A percentile compares a stretch with the other conserved stretches of the same genome.
These are phyloP conservation scores for Aspergillus sojae DNA, from an alignment of 2,329 filamentous ascomycete species.

Conservation along the genomic window DNA sequence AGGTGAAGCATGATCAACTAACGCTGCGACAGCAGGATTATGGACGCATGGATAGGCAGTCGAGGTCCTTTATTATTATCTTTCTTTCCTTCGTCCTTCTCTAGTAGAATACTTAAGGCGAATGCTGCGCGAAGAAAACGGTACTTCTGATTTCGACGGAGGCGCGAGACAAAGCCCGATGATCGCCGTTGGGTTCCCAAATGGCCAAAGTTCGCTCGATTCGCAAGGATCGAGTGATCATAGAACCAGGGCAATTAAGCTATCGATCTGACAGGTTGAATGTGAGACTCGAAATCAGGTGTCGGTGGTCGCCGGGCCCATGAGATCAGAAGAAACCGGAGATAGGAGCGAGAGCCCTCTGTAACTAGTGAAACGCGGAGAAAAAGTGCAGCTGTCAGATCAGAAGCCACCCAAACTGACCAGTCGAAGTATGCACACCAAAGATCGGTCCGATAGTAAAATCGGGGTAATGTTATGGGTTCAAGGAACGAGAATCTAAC, in stretches of 20 bases:
- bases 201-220: slow-evolving; percentile 11
- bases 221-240: neutral
- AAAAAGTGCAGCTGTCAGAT: slow-evolving; percentile 21
- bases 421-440: neutral
- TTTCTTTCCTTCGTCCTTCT: neutral
- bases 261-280: slow-evolving; percentile 21
- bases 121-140: neutral
- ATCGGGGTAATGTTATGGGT: neutral
- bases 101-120: neutral
- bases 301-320: slow-evolving; percentile 8
- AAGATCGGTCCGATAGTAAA: no score
- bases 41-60: neutral
- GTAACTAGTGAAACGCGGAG: slow-evolving; percentile 20
- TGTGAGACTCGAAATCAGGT: slow-evolving; percentile 5
- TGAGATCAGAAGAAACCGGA: slow-evolving; percentile 10
- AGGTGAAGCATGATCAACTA: slow-evolving; percentile 25
- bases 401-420: slow-evolving; percentile 8
- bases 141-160: slow-evolving; percentile 5
- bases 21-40: slow-evolving; percentile 12
- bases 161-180: slow-evolving; percentile 16
- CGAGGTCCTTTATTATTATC: neutral
- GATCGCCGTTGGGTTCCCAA: slow-evolving; percentile 19
- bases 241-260: slow-evolving; percentile 11
- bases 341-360: slow-evolving; percentile 2
- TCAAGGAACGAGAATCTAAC: neutral